These are phyloP conservation scores for Mycena galericulata DNA, from an alignment of 768 basidiomycete species.

Conservation along the genomic window DNA sequence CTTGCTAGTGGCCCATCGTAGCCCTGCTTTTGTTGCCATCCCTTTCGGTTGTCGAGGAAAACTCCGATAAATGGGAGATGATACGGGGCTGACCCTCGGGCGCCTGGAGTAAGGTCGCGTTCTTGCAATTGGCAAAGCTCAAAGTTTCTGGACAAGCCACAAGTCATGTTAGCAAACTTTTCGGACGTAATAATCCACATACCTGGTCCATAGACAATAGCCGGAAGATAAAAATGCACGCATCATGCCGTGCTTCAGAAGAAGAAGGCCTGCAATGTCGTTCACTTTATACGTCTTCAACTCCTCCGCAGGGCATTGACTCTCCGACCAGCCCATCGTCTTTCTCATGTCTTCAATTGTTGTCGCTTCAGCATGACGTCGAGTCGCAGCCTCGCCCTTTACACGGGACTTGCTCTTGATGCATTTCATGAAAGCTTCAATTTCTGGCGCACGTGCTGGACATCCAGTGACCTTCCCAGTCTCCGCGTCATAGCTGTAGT, in stretches of 20 bases:
- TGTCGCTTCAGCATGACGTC: slow-evolving; percentile 48
- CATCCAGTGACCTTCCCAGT: slow-evolving; percentile 42
- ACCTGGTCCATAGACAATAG: slow-evolving; percentile 47
- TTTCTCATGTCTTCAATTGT: slow-evolving; percentile 45
- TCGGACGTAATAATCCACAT: background rate
- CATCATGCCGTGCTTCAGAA: slow-evolving; percentile 44
- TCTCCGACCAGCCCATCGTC: slow-evolving; percentile 44
- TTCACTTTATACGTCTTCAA: slow-evolving; percentile 8
- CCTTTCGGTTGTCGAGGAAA: slow-evolving; percentile 42
- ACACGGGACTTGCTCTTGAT: slow-evolving; percentile 38
- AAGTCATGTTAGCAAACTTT: background rate
- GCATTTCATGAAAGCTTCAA: slow-evolving; percentile 39
- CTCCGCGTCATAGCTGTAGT: slow-evolving; percentile 40
- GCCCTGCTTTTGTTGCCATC: slow-evolving; percentile 44
- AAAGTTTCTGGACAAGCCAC: slow-evolving; percentile 40
- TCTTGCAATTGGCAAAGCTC: slow-evolving; percentile 42
- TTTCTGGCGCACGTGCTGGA: slow-evolving; percentile 40
- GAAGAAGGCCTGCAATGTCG: slow-evolving; percentile 19
- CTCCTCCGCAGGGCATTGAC: slow-evolving; percentile 28
- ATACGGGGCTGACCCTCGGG: slow-evolving; percentile 35
- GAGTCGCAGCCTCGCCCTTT: slow-evolving; percentile 37
- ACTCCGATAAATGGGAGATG: slow-evolving; percentile 36
- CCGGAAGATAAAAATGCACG: slow-evolving; percentile 43
- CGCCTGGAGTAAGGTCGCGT: slow-evolving; percentile 36
- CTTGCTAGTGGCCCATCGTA: slow-evolving; percentile 35